Base-by-base conservation (phyloP, 1,139 yeast genomes). In the Chernovozyma aurita region DNA sequence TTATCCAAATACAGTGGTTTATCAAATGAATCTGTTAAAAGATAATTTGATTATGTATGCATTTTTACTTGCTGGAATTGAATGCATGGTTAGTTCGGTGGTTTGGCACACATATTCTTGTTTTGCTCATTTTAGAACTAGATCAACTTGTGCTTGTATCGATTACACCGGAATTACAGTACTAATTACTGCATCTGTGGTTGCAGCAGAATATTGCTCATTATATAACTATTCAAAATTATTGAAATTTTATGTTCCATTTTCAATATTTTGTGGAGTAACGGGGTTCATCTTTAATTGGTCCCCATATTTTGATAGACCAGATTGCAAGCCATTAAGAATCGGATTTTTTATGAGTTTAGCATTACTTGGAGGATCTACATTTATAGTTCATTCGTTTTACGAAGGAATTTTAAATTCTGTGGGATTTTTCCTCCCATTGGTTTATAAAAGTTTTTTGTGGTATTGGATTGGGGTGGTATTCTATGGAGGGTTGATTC, bases 141-240 rank as follows among this genome's bases (percentile, higher is more conserved):
- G 95, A 54, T 72, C 80, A 43, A 75, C 77, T 40, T 86, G 85
- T 60, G 96, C 97, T 0, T 92, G 98, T 59, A 80, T 90, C 32
- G 98, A 92, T 62, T 92, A 92, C 57, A 84, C 95, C 7, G 98
- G 98, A 1, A 92, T 92, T 47, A 87, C 97, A 0, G 74, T 88
- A 11, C 66, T 92, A 43, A 88, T 92, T 47, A 84, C 96, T 0
- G 90, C 95, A n/a, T 85, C 95, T 1, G 84, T 92, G 35, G 67
- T 92, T 30, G 78, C 95, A 4, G 83, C 92, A 0, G 96, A 90
- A 57, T 88, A 85, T 56, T 76, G 87, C 27, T 75, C 92, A 1
- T 70, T 92, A 40, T 81, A 77, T 54, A 70, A 82, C 45, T 74
- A 78, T 48, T 80, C 85, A 3, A 53, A 59, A 25, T 55, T 74